Evolutionary conservation across 1,139 yeast genomes (phyloP), one percentile per base, ranked within the genome.

Genomic region (Hanseniaspora uvarum): DNA sequence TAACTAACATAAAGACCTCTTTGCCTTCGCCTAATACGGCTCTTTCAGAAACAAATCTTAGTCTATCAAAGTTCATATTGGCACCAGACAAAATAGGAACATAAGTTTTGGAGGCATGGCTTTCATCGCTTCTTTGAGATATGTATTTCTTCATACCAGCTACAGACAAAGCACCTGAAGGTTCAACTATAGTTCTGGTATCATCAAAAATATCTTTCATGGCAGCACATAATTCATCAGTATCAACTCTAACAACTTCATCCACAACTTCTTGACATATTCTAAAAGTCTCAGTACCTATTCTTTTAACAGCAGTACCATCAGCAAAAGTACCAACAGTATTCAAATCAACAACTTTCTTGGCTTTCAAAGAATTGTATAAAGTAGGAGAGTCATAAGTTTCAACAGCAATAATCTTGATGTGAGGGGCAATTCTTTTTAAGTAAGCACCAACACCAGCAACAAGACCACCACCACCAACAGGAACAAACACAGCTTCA

Each of bases 311-410:
- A 4, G 98, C 96, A n/a, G 99, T 88, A 64, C 98, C 99, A 68
- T 92, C 99, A n/a, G 98, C 98, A 70, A 92, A 92, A n/a, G 85
- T 73, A n/a, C 99, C 99, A 10, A 89, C 97, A 30, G 76, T 73
- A 34, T 74, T 70, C 56, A 94, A 74, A 2, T 73, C 66, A 14
- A 78, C 79, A 60, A 82, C 77, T 53, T 79, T 70, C 33, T 79
- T 76, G 19, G 70, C 64, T 56, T 79, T 65, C 58, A 87, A 69
- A n/a, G 95, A 85, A 61, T 80, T 83, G 63, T 81, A 75, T 72
- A 92, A 75, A 16, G 95, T 95, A 66, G 89, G 89, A 1, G 98
- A 96, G 68, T 92, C 99, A 65, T 74, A 80, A 1, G 98, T 89
- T 67, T 94, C 98, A 23, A 94, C 97, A 58, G 96, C 99, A 61